These are phyloP conservation scores for Plantago major DNA, from an alignment of 257 asterid species.

Conservation along the genomic window DNA sequence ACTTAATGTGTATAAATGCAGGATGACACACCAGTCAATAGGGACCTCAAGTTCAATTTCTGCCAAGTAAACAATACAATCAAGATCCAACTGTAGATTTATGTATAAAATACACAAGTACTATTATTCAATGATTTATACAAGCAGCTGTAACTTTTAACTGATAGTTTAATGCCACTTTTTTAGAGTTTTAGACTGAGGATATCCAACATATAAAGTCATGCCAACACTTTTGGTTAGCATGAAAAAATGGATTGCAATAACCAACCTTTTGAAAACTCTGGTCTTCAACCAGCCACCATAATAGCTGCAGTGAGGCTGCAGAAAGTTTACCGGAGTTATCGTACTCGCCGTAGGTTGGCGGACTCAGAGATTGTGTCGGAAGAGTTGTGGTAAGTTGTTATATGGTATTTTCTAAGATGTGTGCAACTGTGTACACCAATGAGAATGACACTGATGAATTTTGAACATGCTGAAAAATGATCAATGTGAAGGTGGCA, in stretches of 20 bases:
- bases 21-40: constrained; percentile 2
- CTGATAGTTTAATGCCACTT: constrained; percentile 12
- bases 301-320: constrained; percentile 18
- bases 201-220: constrained; percentile 12
- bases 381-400: constrained; percentile 33
- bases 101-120: background rate
- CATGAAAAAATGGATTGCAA: constrained; percentile 20
- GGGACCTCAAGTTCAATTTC: constrained; percentile 12
- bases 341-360: constrained; percentile 31
- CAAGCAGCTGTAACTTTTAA: constrained; percentile 22
- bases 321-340: constrained; percentile 36
- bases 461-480: constrained; percentile 1
- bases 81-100: constrained; percentile 11
- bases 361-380: constrained; percentile 35
- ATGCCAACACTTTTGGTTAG: background rate
- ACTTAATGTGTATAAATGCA: constrained; percentile 24
- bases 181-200: background rate
- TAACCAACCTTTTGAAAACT: constrained; percentile 16
- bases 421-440: background rate
- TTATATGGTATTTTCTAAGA: background rate
- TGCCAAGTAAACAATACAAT: constrained; percentile 5
- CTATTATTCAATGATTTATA: background rate
- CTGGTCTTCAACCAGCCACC: constrained; percentile 10
- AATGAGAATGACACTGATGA: background rate
- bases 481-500: constrained; percentile 40